Percentiles rank a stretch among this genome's conserved stretches.
These are phyloP conservation scores for Plasmodium sp. DNA, from an alignment of 169 alveolate species.

Conservation along the genomic window DNA sequence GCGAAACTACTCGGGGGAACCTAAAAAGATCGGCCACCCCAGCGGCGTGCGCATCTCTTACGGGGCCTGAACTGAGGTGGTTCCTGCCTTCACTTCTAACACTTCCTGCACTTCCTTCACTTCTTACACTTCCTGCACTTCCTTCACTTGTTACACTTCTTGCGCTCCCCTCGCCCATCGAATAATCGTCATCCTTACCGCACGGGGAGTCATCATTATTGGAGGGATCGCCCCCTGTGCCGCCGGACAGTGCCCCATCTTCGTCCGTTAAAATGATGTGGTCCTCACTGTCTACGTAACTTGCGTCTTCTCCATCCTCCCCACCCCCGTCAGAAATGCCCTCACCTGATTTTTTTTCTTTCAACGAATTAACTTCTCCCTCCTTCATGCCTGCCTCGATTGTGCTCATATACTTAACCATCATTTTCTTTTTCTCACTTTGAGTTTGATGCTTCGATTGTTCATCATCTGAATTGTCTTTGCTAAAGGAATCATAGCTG, in stretches of 20 bases:
- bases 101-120: no score
- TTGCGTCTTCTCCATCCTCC: conserved; percentile 1
- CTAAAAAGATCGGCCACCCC: neutral
- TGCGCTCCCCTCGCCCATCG: neutral
- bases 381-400: conserved; percentile 40
- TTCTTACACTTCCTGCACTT: neutral
- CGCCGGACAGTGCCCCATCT: neutral
- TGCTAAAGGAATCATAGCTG: neutral
- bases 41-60: conserved; percentile 1
- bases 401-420: conserved; percentile 22
- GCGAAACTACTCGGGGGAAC: neutral
- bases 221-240: neutral
- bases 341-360: neutral
- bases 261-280: conserved; percentile 23
- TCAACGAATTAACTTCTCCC: neutral
- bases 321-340: neutral
- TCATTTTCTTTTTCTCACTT: conserved; percentile 26
- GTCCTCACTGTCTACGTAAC: conserved; percentile 52
- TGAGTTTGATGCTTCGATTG: neutral
- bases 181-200: neutral
- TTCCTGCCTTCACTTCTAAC: neutral
- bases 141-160: neutral
- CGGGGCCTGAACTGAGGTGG: neutral
- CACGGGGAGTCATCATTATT: neutral
- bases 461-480: conserved; percentile 6